phyloP scores from a whole-genome alignment of 116 monocot species.

The Papilionanthe hybrid region DNA sequence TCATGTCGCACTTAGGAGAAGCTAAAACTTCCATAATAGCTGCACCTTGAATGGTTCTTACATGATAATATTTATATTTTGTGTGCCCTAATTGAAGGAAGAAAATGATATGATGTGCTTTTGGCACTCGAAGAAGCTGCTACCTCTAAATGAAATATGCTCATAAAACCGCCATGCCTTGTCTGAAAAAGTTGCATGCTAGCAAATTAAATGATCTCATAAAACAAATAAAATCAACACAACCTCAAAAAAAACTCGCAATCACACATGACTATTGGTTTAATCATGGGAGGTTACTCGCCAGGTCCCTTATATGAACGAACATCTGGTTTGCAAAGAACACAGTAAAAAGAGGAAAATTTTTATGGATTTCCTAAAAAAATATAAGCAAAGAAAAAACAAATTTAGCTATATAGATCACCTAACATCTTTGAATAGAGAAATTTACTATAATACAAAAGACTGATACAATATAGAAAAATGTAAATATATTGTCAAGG shows the following conservation, averaged over 20 bases:
- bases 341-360: neutral
- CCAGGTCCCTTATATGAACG: neutral
- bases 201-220: no score
- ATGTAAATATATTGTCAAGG: neutral
- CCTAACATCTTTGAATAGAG: neutral
- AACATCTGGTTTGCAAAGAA: neutral
- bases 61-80: no score
- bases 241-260: neutral
- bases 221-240: neutral
- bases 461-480: neutral
- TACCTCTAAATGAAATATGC: no score
- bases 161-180: no score
- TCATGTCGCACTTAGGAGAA: neutral
- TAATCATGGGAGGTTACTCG: neutral
- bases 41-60: no score
- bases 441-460: neutral
- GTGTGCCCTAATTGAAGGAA: neutral
- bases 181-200: no score
- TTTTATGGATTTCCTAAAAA: neutral
- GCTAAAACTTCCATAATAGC: neutral
- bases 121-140: neutral
- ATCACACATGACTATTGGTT: neutral
- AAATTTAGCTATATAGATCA: neutral
- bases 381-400: constrained; percentile 1
- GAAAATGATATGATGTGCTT: neutral